Evolutionary conservation across 1,284 basidiomycete species (phyloP), one percentile per base, ranked within the genome.

Genomic region (Ustilago lituana): DNA sequence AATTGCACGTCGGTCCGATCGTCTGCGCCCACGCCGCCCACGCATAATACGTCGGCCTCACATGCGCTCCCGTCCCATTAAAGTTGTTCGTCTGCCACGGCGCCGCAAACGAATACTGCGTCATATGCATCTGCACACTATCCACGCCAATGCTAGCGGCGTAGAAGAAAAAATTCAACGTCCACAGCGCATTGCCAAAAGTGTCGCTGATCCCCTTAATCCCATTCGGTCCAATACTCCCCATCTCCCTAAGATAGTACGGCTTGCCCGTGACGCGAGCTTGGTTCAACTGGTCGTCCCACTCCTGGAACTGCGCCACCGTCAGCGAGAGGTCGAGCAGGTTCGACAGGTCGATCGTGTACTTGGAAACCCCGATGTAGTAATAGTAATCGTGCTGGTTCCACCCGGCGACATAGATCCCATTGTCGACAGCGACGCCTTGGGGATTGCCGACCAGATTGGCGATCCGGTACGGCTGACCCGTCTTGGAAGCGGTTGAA

Each of bases 331-430:
- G 63, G 38, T 76, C 65, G 37, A 76, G 68, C 15, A 76, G 68
- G 26, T 29, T 29, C 15, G 40, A 26, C 22, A 68, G 33, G 29
- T 65, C 73, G 20, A 76, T 55, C n/a, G 46, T 40, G 52, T 51
- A 73, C 24, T 11, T 19, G n/a, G 56, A 62, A 20, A 76, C 74
- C 50, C 40, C 44, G 27, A 76, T 44, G 54, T 76, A 76, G 47
- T 74, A 76, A 54, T 56, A 76, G 60, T 76, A 76, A 49, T 76
- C 74, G 58, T 76, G 74, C 63, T 76, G 74, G 33, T 74, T 76
- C 74, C 74, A 76, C 11, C 74, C 74, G 15, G 72, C 72, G 35
- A 76, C 69, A 37, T 67, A 76, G 58, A 76, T 66, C 35, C 74
- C 74, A 36, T 76, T 74, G 23, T 73, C 59, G 15, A 54, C 37